phyloP scores from a whole-genome alignment of 2,329 filamentous ascomycete species.

The Ophiostoma fasciatum region DNA sequence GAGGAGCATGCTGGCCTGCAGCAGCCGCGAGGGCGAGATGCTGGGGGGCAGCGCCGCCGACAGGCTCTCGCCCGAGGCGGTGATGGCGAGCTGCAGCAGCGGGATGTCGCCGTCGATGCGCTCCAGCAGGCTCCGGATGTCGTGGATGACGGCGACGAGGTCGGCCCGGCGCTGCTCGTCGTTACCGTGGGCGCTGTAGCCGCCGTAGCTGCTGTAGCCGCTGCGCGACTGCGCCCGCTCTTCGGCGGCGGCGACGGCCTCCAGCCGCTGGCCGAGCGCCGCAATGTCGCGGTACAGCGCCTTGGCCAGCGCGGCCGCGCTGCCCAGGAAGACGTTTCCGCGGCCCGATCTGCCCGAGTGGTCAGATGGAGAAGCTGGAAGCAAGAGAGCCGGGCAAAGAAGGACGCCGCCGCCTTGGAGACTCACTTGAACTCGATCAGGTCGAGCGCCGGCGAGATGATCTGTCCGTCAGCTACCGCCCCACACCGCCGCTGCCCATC shows the following conservation, averaged over 20 bases:
- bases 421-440: conserved; percentile 76
- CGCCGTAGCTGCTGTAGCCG: conserved; percentile 31
- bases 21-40: conserved; percentile 76
- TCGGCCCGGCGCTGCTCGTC: conserved; percentile 46
- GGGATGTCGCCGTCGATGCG: conserved; percentile 87
- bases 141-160: conserved; percentile 52
- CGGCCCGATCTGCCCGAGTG: conserved; percentile 29
- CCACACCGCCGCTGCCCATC: too few species aligned
- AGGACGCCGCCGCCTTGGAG: too few species aligned
- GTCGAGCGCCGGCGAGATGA: conserved; percentile 81
- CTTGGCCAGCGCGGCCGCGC: conserved; percentile 70
- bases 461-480: too few species aligned
- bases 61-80: conserved; percentile 78
- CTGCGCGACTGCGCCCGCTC: conserved; percentile 31
- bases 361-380: neutral
- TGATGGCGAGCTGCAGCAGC: conserved; percentile 83
- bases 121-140: conserved; percentile 59
- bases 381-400: neutral
- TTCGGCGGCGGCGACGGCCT: conserved; percentile 50
- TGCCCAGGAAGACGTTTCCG: conserved; percentile 54
- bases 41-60: conserved; percentile 65
- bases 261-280: conserved; percentile 58
- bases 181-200: too few species aligned
- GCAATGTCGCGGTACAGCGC: conserved; percentile 73
- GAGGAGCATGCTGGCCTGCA: conserved; percentile 86